Base-by-base conservation (phyloP, 352 stramenopile species). In the Globisporangium cystogenes region DNA sequence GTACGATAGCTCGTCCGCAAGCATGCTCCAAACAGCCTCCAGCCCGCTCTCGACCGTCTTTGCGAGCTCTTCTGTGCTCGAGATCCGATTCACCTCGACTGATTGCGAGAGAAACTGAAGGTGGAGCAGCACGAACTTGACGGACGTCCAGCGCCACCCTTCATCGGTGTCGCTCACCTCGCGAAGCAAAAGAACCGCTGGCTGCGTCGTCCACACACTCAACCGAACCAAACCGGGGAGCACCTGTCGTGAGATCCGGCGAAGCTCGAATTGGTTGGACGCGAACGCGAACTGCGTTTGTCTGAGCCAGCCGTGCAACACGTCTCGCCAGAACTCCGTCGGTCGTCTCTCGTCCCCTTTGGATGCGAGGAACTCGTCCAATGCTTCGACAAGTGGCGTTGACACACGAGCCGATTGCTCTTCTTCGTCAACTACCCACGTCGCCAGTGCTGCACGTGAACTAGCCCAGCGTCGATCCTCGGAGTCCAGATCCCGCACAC, bases 191-290 rank as follows among this genome's bases (percentile, higher is more conserved):
- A 49, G 18, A 78, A 11, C 53, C 15, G 62, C 18, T 8, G 73
- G n/a, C 7, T 82, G 52, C 0, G 67, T 56, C 7, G 70, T 69
- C 81, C 81, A 89, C 7, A 85, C 37, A 11, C 57, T 48, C n/a
- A 91, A 43, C 2, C 74, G 62, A 51, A 87, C 60, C 1, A 91
- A 53, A 0, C 74, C 67, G 7, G 77, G 76, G 7, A 89, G 63
- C 24, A 80, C 49, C 45, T 91, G 81, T 1, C 61, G 64, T 15
- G 74, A 74, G 37, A 91, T 88, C 16, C 81, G 64, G 10, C 72
- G 72, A 27, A 91, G 68, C 45, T 91, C 73, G 58, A 86, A 90
- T 49, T 88, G 80, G 5, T 60, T 65, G 0, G 76, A 87, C 3
- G 61, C 41, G 29, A 88, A 86, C 0, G 63, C 73, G 12, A 51